Base-by-base conservation (phyloP, 2,329 filamentous ascomycete species). In the Xylariaceae sp. region DNA sequence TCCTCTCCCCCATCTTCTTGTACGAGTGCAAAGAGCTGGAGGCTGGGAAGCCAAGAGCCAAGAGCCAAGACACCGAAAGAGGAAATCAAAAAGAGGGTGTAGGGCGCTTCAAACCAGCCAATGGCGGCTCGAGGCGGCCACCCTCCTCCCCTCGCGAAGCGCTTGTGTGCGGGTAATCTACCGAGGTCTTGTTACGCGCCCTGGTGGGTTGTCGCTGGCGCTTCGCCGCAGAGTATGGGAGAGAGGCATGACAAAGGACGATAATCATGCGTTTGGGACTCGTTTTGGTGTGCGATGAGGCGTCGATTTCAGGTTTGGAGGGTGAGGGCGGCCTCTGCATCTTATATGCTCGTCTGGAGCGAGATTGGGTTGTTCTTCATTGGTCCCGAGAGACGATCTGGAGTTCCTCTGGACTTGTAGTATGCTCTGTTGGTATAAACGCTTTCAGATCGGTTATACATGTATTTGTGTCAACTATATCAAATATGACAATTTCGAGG, bases 101-200 rank as follows among this genome's bases (percentile, higher is more conserved):
- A 46, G 18, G 33, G 46, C 50, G 44, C 50, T 50, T 40, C 47
- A 16, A 43, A 33, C 41, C 39, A 11, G 38, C 56, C 54, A 56
- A 58, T 58, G 16, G 34, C 5, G 18, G 12, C 34, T 42, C 33
- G 50, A 48, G 36, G 43, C 51, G n/a, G 10, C 45, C 45, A 19
- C 43, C 47, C 45, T 54, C 50, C 45, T 28, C 36, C 42, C 16
- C 31, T 34, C 33, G 40, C 11, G 45, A 48, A 47, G 55, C 55
- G 55, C 53, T 48, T 51, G 47, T 48, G 40, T 17, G n/a, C 40
- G 14, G 14, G 40, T 16, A 38, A 38, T 38, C 16, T 42, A n/a
- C n/a, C 9, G 38, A 14, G 13, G 48, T 28, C 13, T 38, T n/a
- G n/a, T 44, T 55, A 57, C 52, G 55, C 55, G 55, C 55, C 47